A percentile compares a stretch with the other conserved stretches of the same genome.
These are phyloP conservation scores for Misopates orontium DNA, from an alignment of 257 asterid genomes.

Conservation along the genomic window DNA sequence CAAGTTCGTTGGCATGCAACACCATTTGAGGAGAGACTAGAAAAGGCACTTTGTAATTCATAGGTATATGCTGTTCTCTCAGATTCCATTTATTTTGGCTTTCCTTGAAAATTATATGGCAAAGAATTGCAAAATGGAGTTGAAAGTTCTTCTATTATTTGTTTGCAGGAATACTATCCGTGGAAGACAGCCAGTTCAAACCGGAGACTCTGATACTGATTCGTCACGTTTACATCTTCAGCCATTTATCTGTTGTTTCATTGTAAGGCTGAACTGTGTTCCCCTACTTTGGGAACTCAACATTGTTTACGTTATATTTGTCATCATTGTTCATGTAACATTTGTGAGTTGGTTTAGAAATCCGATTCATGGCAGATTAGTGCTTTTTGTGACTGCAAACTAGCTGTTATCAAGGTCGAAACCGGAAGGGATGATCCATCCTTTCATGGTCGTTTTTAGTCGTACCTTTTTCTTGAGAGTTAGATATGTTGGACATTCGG, in stretches of 20 bases:
- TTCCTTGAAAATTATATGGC: background rate
- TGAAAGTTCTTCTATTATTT: background rate
- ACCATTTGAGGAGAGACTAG: constrained; percentile 94
- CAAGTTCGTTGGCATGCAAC: constrained; percentile 97
- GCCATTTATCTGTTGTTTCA: constrained; percentile 43
- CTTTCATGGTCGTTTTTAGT: too few relatives aligned
- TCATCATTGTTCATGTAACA: constrained; percentile 20
- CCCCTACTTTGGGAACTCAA: constrained; percentile 25
- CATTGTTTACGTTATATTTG: constrained; percentile 17
- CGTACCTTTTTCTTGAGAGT: too few relatives aligned
- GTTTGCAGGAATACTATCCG: constrained; percentile 45
- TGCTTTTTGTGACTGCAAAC: too few relatives aligned
- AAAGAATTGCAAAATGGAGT: background rate
- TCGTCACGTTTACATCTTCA: constrained; percentile 48
- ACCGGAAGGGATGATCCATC: too few relatives aligned
- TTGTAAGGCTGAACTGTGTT: constrained; percentile 29
- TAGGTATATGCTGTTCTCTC: constrained; percentile 43
- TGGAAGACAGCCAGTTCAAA: constrained; percentile 37
- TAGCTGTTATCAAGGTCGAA: too few relatives aligned
- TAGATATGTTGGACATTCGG: too few relatives aligned
- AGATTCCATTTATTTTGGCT: background rate
- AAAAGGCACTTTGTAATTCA: constrained; percentile 74
- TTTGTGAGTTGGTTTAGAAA: constrained; percentile 20
- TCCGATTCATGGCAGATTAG: too few relatives aligned
- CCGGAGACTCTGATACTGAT: constrained; percentile 64